Evolutionary conservation across 2,329 filamentous ascomycete genomes (phyloP), one percentile per base, ranked within the genome.

Genomic region (Diplocarpon rosae): DNA sequence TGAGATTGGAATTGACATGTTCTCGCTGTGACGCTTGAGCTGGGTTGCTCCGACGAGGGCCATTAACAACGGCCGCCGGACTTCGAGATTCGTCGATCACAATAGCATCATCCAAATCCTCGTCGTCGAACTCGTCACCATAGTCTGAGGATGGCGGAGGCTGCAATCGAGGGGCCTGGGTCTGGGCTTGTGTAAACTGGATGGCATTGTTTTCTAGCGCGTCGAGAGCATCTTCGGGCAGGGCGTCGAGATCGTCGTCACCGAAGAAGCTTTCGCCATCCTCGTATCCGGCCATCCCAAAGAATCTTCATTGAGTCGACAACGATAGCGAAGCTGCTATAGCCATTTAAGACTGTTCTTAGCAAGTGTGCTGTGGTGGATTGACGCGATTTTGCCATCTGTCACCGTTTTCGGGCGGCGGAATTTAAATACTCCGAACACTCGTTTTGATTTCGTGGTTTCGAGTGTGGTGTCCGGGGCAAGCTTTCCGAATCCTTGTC

Each of bases 181-280:
- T 56, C 41, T 51, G 51, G 15, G 50, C 54, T 43, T 63, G 60
- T 4, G 78, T 81, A 52, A 71, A 71, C 52, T 73, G 72, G 51
- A 81, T 75, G 32, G 78, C 78, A 56, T 73, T 72, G 55, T 73
- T 72, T 58, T 83, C 79, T 50, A 83, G 72, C 58, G 80, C 76
- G 54, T 76, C 69, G 3, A 83, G 65, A 37, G 68, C 67, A 50
- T 71, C 70, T 50, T 71, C 68, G 51, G 77, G 73, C 34, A 83
- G 64, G 33, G 72, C 68, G 59, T 83, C 76, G 53, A 83, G 68
- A 48, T 71, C 76, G 58, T 80, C 78, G 59, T 82, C 78, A 58
- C 81, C 78, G 47, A 70, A 75, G 58, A 78, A 81, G 49, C 76
- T 75, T 65, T 72, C 71, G 39, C 58, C 60, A 43, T 61, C 56